Conservation (phyloP, 2,329 filamentous ascomycete species). For the Macroventuria anomochaeta region DNA sequence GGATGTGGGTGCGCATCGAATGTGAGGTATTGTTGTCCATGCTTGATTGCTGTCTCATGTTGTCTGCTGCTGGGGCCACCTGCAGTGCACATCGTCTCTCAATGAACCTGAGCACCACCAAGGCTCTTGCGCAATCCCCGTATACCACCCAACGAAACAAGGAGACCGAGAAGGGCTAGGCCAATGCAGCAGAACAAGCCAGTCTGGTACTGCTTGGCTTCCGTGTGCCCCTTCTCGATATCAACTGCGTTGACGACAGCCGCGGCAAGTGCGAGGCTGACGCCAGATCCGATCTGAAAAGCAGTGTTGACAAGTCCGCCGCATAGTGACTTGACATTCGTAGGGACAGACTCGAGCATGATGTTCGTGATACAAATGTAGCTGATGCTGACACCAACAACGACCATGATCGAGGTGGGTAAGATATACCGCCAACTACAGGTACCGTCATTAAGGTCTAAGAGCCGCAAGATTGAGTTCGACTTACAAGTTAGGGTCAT, state of each 20-base stretch:
- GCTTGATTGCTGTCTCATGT: background rate
- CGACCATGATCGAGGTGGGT: slow-evolving; percentile 8
- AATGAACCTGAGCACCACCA: slow-evolving; percentile 6
- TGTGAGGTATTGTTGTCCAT: background rate
- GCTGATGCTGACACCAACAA: slow-evolving; percentile 9
- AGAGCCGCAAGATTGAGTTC: background rate
- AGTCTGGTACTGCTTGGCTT: slow-evolving; percentile 10
- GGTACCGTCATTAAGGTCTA: background rate
- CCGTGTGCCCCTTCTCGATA: slow-evolving; percentile 9
- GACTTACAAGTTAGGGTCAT: slow-evolving; percentile 10
- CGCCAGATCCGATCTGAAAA: slow-evolving; percentile 9
- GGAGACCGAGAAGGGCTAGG: slow-evolving; percentile 2
- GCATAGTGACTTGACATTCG: slow-evolving; percentile 9
- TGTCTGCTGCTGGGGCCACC: background rate
- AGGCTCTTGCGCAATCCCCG: slow-evolving; percentile 5
- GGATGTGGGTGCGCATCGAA: background rate
- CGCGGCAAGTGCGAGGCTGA: slow-evolving; percentile 7
- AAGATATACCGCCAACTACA: slow-evolving; percentile 11
- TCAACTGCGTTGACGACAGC: slow-evolving; percentile 12
- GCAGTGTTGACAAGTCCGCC: slow-evolving; percentile 10
- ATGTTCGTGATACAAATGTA: slow-evolving; percentile 14
- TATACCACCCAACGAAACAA: slow-evolving; percentile 4
- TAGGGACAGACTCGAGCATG: slow-evolving; percentile 11
- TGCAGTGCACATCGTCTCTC: background rate
- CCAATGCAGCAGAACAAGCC: slow-evolving; percentile 11